Evolutionary conservation across 805 yeast genomes (phyloP), one percentile per base, ranked within the genome.

Genomic region (Nakazawaea siamensis): DNA sequence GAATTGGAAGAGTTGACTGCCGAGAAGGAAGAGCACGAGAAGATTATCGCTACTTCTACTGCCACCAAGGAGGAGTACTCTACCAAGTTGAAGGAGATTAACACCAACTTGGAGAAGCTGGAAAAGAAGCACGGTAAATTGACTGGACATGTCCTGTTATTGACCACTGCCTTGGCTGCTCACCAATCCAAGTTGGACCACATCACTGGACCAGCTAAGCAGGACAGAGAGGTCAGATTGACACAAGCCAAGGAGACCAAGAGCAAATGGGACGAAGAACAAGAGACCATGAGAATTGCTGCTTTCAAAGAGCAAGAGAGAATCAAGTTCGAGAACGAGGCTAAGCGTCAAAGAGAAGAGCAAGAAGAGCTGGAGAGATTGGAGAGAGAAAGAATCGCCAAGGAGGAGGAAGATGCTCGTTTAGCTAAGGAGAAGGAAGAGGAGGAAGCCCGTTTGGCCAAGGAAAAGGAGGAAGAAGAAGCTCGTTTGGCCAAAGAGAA

Each of bases 251-350:
- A 62, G 43, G 49, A 62, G 29, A 53, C 68, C 30, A 55, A 49
- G 34, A 37, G 44, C 18, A 51, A 51, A 15, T 73, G 78, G 78
- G 60, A 63, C 41, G 46, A 46, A 4, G 75, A 72, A 41, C 59
- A 60, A 51, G 57, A 60, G 30, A 59, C 51, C n/a, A 50, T 68
- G 35, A 68, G 70, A 35, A 49, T 56, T 32, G 60, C 60, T 33
- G 64, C 64, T 35, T 72, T 69, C 15, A 51, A 55, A 35, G 71
- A 64, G 36, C 73, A 68, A 42, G 72, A 66, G 46, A 53, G 61
- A 35, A 46, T 61, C 36, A 54, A 63, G 39, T 50, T 60, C 15
- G 66, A 62, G 42, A 57, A 54, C 10, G 62, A 56, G 41, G 58
- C 50, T 30, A 64, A 58, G 45, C 51, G 65, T 43, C 47, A 54